A percentile compares a stretch with the other conserved stretches of the same genome.
These are phyloP conservation scores for Flaveria trinervia DNA, from an alignment of 129 eudicot genomes.

Conservation along the genomic window DNA sequence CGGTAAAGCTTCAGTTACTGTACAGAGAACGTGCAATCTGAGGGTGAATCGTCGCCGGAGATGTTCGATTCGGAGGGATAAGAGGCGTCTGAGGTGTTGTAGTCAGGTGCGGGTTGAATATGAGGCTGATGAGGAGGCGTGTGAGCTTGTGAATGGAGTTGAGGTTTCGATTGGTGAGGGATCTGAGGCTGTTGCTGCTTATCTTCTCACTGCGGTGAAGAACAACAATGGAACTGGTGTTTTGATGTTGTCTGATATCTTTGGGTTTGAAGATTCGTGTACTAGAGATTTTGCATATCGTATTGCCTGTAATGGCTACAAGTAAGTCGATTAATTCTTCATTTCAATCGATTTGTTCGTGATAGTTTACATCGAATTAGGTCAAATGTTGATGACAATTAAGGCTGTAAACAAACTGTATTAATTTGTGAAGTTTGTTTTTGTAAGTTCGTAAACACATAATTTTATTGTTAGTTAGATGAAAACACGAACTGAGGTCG, in stretches of 20 bases:
- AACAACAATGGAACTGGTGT: slow-evolving; percentile 87
- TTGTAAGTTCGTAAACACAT: not conserved
- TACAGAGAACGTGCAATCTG: slow-evolving; percentile 59
- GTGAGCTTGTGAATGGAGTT: slow-evolving; percentile 79
- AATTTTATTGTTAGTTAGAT: too few species aligned
- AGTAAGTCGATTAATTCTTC: slow-evolving; percentile 46
- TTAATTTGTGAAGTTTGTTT: not conserved
- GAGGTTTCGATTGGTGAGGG: slow-evolving; percentile 81
- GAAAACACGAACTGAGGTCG: not conserved
- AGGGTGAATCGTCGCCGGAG: slow-evolving; percentile 24
- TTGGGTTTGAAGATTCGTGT: slow-evolving; percentile 70
- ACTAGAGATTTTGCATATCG: slow-evolving; percentile 88
- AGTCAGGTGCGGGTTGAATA: slow-evolving; percentile 56
- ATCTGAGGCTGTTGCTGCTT: slow-evolving; percentile 51
- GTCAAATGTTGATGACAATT: not conserved
- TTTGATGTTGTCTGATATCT: slow-evolving; percentile 77
- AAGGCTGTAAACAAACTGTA: too few species aligned
- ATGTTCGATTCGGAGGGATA: slow-evolving; percentile 23
- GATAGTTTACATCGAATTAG: not conserved
- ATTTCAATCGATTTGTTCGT: not conserved
- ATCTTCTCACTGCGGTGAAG: slow-evolving; percentile 75
- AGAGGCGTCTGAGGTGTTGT: slow-evolving; percentile 25
- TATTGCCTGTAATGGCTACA: slow-evolving; percentile 96
- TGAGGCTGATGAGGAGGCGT: slow-evolving; percentile 62
- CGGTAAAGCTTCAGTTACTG: slow-evolving; percentile 64